Percentiles rank a stretch among this genome's conserved stretches.
phyloP scores from a whole-genome alignment of 2,329 filamentous ascomycete genomes.

The Scopulariopsis brevicaulis region DNA sequence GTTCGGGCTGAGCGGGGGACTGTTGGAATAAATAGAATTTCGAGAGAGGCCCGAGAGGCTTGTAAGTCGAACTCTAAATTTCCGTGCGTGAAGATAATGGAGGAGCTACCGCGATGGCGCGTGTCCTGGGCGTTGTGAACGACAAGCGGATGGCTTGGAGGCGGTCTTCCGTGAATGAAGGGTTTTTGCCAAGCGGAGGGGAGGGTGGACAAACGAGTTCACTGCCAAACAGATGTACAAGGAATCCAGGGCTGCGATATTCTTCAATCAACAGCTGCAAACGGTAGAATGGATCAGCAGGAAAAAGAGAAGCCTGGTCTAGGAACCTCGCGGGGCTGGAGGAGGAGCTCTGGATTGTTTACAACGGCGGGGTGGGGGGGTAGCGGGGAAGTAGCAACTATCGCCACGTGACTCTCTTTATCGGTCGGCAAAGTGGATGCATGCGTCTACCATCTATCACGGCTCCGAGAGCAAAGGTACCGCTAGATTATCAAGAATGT shows the following conservation, averaged over 20 bases:
- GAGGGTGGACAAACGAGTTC: background rate
- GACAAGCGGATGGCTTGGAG: background rate
- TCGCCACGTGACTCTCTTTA: background rate
- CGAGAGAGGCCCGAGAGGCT: background rate
- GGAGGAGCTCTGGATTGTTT: background rate
- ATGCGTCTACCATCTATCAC: background rate
- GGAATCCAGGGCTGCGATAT: background rate
- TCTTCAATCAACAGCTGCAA: background rate
- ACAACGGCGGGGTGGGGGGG: background rate
- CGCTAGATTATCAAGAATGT: background rate
- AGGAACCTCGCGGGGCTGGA: background rate
- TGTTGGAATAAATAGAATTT: background rate
- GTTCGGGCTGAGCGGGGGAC: background rate
- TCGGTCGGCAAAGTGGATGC: background rate
- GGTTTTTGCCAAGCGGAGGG: background rate
- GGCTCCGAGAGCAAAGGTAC: background rate
- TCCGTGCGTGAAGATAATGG: background rate
- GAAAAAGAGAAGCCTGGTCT: background rate
- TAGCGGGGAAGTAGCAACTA: background rate
- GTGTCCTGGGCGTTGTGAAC: background rate
- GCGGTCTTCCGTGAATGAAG: background rate
- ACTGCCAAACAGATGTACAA: background rate
- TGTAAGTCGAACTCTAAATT: background rate
- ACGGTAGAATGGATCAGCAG: background rate
- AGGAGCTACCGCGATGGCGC: background rate